phyloP scores from a whole-genome alignment of 2,329 filamentous ascomycete species.

The Hysterium pulicare region DNA sequence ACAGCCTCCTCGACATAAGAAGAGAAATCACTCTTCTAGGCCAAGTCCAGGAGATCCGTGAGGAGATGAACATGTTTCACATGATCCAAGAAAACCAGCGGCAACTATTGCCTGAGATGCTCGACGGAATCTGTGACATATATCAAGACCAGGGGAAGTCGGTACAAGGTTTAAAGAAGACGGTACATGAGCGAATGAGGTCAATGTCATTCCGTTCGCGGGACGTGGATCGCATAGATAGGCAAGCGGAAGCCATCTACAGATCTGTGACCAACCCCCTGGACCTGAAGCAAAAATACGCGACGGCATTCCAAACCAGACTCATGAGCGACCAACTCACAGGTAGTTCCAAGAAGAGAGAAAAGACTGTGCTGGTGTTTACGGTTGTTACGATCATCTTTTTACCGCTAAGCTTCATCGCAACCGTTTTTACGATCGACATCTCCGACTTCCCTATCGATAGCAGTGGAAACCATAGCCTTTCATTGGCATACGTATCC shows the following conservation, averaged over 20 bases:
- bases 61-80: slow-evolving; percentile 62
- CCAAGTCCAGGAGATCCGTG: slow-evolving; percentile 65
- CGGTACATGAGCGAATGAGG: slow-evolving; percentile 56
- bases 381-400: slow-evolving; percentile 59
- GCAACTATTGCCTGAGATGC: slow-evolving; percentile 47
- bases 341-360: slow-evolving; percentile 57
- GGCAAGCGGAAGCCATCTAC: slow-evolving; percentile 60
- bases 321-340: slow-evolving; percentile 60
- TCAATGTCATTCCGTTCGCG: slow-evolving; percentile 56
- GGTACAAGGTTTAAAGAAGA: slow-evolving; percentile 50
- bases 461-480: slow-evolving; percentile 23
- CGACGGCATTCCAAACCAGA: slow-evolving; percentile 63
- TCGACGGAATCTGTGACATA: slow-evolving; percentile 41
- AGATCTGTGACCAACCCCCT: slow-evolving; percentile 59
- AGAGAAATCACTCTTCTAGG: slow-evolving; percentile 59
- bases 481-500: slow-evolving; percentile 50
- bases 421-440: slow-evolving; percentile 55
- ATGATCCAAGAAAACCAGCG: slow-evolving; percentile 52
- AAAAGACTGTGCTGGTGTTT: slow-evolving; percentile 56
- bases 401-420: slow-evolving; percentile 54
- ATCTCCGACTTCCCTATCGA: slow-evolving; percentile 46
- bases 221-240: slow-evolving; percentile 63
- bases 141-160: slow-evolving; percentile 33
- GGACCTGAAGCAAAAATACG: slow-evolving; percentile 67
- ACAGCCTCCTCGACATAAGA: slow-evolving; percentile 58